phyloP scores from a whole-genome alignment of 495 filamentous ascomycete species.

The Pyrenula massariospora region DNA sequence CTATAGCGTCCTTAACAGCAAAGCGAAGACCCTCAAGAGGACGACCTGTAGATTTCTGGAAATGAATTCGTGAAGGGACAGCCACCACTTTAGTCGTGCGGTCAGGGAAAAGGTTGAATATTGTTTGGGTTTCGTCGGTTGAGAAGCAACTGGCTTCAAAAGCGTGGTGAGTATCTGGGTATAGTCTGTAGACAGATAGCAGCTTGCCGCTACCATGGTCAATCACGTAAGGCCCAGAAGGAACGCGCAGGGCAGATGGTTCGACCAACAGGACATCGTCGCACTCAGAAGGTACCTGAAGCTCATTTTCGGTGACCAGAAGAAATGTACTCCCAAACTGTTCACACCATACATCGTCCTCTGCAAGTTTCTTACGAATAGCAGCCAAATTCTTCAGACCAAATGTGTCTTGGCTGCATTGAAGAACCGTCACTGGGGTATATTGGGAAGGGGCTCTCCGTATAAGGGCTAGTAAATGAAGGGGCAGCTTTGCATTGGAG shows the following conservation, averaged over 20 bases:
- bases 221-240: neutral
- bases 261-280: neutral
- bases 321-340: neutral
- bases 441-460: neutral
- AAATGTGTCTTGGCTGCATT: neutral
- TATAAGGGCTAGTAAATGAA: neutral
- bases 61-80: conserved; percentile 3
- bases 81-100: neutral
- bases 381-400: neutral
- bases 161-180: neutral
- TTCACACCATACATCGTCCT: neutral
- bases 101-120: neutral
- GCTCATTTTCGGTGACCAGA: neutral
- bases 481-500: neutral
- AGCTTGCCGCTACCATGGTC: neutral
- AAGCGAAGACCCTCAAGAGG: conserved; percentile 30
- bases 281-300: neutral
- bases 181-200: neutral
- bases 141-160: neutral
- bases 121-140: neutral
- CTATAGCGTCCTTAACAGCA: conserved; percentile 52
- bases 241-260: neutral
- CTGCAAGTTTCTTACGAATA: neutral
- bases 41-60: conserved; percentile 12
- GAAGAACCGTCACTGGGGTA: neutral